Evolutionary conservation across 352 stramenopile species (phyloP).

Genomic region (Phytophthora brassicae): DNA sequence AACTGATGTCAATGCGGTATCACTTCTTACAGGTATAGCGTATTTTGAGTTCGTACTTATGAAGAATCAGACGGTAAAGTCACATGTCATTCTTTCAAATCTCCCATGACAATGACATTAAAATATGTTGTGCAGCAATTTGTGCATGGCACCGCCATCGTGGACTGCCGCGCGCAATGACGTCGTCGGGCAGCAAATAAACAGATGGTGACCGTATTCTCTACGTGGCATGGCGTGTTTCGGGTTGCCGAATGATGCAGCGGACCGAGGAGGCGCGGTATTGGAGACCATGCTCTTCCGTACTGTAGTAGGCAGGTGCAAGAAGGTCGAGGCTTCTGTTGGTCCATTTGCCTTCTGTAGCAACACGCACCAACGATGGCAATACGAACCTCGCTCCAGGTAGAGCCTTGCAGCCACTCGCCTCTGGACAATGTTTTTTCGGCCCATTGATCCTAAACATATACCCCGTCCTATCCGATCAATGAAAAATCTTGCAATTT

Average conservation of each 20-base stretch:
- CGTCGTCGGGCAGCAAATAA: conserved; percentile 27
- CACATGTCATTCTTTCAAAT: background rate
- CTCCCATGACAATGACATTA: background rate
- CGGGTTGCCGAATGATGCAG: conserved; percentile 33
- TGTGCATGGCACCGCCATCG: background rate
- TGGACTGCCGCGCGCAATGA: conserved; percentile 18
- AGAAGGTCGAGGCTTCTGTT: conserved; percentile 4
- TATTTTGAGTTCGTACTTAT: conserved; percentile 16
- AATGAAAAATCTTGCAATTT: too few relatives aligned
- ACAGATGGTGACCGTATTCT: conserved; percentile 17
- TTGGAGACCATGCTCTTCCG: background rate
- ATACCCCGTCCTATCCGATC: too few relatives aligned
- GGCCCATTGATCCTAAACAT: too few relatives aligned
- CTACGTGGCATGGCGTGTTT: conserved; percentile 21
- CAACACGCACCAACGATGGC: too few relatives aligned
- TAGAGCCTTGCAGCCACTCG: too few relatives aligned
- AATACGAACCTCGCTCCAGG: too few relatives aligned
- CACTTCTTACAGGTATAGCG: background rate
- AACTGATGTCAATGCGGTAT: background rate
- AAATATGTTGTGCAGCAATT: background rate
- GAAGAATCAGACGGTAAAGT: conserved; percentile 1
- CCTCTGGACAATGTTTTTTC: too few relatives aligned
- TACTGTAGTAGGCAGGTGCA: background rate
- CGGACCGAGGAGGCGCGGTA: background rate
- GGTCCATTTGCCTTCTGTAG: background rate